Conservation (phyloP, 345 rosid genomes). For the Lepidium sativum region DNA sequence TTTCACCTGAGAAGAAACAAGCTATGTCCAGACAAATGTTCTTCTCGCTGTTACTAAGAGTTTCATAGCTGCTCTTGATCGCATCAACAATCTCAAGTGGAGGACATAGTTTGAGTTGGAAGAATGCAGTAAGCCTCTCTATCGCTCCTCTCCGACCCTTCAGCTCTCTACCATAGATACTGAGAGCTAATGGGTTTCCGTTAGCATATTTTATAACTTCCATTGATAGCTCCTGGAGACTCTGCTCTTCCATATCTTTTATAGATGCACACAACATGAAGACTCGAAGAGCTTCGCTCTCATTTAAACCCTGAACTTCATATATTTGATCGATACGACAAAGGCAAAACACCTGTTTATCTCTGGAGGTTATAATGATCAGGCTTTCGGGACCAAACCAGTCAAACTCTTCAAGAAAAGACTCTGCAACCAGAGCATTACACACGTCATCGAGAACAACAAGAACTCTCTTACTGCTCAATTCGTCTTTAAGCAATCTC, state of each 20-base stretch:
- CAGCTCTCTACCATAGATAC: neutral
- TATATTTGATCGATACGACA: neutral
- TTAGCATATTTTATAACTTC: neutral
- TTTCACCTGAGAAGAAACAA: neutral
- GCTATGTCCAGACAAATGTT: neutral
- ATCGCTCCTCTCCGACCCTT: neutral
- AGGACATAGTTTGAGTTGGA: neutral
- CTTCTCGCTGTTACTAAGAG: neutral
- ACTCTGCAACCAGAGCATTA: neutral
- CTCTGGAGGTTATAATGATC: neutral
- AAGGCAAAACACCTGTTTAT: neutral
- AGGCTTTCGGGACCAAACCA: neutral
- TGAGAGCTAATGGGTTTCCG: constrained; percentile 23
- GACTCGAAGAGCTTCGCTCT: neutral
- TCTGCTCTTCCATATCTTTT: neutral
- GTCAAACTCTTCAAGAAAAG: neutral
- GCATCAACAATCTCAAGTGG: neutral
- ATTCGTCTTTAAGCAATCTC: neutral
- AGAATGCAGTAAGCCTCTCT: neutral
- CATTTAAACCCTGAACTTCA: neutral
- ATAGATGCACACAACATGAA: neutral
- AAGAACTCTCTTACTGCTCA: neutral
- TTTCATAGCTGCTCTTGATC: neutral
- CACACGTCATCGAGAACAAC: neutral
- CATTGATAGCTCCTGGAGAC: neutral